Evolutionary conservation across 352 stramenopile species (phyloP).

Genomic region (Pythium sp.): DNA sequence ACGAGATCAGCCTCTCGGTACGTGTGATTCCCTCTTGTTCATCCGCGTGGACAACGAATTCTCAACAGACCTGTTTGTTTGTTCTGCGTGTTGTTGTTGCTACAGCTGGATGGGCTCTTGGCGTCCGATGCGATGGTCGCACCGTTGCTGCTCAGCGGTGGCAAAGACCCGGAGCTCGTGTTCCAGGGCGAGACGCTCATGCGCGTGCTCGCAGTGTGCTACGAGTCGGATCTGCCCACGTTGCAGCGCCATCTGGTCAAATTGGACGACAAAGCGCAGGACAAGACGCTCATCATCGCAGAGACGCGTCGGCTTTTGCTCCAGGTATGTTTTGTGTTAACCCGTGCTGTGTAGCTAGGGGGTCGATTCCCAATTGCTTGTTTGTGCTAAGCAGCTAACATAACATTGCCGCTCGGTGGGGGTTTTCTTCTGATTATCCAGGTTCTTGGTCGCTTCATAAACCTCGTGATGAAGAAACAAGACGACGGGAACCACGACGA

Average conservation of each 20-base stretch:
- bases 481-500: constrained; percentile 27
- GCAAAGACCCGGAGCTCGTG: constrained; percentile 24
- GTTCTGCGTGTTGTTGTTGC: not conserved
- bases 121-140: constrained; percentile 18
- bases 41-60: not conserved
- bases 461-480: constrained; percentile 34
- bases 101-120: constrained; percentile 23
- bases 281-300: constrained; percentile 36
- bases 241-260: constrained; percentile 45
- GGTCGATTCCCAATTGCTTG: not conserved
- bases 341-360: too few relatives aligned
- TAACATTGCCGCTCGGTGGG: not conserved
- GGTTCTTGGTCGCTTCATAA: constrained; percentile 32
- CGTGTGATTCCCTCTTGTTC: not conserved
- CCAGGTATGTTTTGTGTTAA: constrained; percentile 19
- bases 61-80: not conserved
- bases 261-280: constrained; percentile 36
- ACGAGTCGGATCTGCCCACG: constrained; percentile 49
- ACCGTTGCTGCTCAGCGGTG: constrained; percentile 34
- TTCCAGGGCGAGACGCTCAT: constrained; percentile 37
- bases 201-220: constrained; percentile 47
- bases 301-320: constrained; percentile 48
- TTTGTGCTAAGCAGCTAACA: not conserved
- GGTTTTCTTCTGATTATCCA: not conserved
- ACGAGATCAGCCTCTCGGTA: constrained; percentile 51